A percentile compares a stretch with the other conserved stretches of the same genome.
phyloP scores from a whole-genome alignment of 352 stramenopile genomes.

The Pythium graminicola region DNA sequence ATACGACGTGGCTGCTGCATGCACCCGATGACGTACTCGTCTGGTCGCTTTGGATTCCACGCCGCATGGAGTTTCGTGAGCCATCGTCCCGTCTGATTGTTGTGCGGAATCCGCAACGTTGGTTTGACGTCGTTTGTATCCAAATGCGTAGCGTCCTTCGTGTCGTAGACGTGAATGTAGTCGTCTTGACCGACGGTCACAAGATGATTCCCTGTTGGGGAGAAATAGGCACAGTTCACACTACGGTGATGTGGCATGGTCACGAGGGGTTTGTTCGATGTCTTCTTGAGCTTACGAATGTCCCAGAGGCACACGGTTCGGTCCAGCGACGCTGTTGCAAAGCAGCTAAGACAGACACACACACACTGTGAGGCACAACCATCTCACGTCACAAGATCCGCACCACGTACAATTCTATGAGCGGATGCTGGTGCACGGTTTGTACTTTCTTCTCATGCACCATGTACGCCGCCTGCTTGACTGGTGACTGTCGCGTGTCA shows the following conservation, averaged over 20 bases:
- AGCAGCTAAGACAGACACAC: constrained; percentile 30
- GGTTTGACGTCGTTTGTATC: constrained; percentile 25
- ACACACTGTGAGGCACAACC: too few species aligned
- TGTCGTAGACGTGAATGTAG: constrained; percentile 70
- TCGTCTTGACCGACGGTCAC: constrained; percentile 82
- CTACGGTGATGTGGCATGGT: constrained; percentile 66
- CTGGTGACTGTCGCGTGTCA: constrained; percentile 35
- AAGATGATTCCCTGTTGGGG: constrained; percentile 53
- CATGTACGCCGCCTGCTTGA: constrained; percentile 30
- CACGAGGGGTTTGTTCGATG: constrained; percentile 36
- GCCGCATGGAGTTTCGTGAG: constrained; percentile 80
- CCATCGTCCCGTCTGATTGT: constrained; percentile 83
- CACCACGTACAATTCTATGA: constrained; percentile 45
- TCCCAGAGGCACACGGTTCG: constrained; percentile 82
- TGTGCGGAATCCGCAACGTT: constrained; percentile 57
- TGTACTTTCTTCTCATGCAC: constrained; percentile 86
- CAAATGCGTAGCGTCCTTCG: constrained; percentile 27
- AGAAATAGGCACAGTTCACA: constrained; percentile 87
- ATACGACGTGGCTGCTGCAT: constrained; percentile 77
- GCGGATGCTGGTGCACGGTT: constrained; percentile 71
- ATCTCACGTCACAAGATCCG: background rate
- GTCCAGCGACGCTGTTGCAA: constrained; percentile 75
- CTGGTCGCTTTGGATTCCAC: constrained; percentile 71
- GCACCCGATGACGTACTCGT: constrained; percentile 74
- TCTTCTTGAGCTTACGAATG: constrained; percentile 41